Conservation (phyloP, 1,284 basidiomycete genomes). For the Ceratorhiza oryzae-sativae region DNA sequence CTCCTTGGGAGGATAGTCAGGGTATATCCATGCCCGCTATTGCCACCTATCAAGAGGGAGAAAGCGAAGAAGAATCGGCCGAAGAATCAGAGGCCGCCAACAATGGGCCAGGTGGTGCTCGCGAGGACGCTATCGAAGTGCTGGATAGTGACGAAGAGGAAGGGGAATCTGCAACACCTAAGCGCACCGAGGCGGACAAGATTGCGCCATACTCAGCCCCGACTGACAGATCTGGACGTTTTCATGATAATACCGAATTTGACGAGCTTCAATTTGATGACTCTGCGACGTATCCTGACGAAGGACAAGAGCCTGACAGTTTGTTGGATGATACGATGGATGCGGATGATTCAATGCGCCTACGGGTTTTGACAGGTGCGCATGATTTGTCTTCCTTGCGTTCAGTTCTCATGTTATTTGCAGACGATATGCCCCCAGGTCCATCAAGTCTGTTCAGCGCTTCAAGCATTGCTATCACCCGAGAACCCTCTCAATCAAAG, state of each 20-base stretch:
- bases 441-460: conserved; percentile 29
- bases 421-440: neutral
- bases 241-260: neutral
- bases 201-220: neutral
- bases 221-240: neutral
- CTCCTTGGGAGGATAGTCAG: conserved; percentile 1
- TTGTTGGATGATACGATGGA: conserved; percentile 27
- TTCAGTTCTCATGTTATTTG: neutral
- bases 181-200: neutral
- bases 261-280: conserved; percentile 27
- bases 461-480: conserved; percentile 7
- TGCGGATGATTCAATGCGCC: neutral
- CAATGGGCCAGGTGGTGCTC: neutral
- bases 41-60: neutral
- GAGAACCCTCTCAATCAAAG: conserved; percentile 27
- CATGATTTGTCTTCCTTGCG: neutral
- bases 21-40: neutral
- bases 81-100: neutral
- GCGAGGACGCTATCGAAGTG: conserved; percentile 35
- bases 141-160: conserved; percentile 30
- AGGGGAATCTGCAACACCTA: neutral
- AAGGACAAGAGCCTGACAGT: conserved; percentile 20
- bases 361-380: neutral
- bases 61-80: neutral
- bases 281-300: conserved; percentile 7